A percentile compares a stretch with the other conserved stretches of the same genome.
These are phyloP conservation scores for Cairneyella variabilis DNA, from an alignment of 495 filamentous ascomycete genomes.

Conservation along the genomic window DNA sequence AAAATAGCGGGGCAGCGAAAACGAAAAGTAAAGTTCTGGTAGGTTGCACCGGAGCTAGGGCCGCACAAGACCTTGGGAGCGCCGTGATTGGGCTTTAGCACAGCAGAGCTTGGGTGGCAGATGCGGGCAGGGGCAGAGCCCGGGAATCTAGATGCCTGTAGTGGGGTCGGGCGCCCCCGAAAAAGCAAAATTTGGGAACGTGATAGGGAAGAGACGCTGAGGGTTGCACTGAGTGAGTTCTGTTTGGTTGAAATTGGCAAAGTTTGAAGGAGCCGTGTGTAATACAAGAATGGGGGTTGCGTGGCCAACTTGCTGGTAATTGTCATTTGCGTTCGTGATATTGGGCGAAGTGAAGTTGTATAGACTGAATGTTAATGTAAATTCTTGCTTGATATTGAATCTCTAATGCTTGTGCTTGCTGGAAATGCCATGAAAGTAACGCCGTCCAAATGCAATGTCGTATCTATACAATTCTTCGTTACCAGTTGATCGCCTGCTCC, in stretches of 20 bases:
- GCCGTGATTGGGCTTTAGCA: not conserved
- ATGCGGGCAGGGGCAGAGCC: not conserved
- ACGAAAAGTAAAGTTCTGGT: conserved; percentile 1
- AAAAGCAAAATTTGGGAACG: conserved; percentile 1
- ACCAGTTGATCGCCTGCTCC: not conserved
- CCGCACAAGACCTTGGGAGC: no score
- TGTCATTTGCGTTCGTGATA: conserved; percentile 6
- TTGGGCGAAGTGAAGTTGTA: no score
- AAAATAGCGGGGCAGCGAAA: conserved; percentile 13
- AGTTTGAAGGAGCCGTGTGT: no score
- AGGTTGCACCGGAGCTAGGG: not conserved
- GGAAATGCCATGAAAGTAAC: not conserved
- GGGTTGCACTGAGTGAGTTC: not conserved
- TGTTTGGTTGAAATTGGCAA: no score
- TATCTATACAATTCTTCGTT: not conserved
- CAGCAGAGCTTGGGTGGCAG: not conserved
- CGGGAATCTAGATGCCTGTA: no score
- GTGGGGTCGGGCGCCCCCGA: conserved; percentile 1
- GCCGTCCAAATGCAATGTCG: conserved; percentile 2
- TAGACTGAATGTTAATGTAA: no score
- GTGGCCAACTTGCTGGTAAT: not conserved
- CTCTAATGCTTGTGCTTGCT: not conserved
- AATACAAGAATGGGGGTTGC: no score
- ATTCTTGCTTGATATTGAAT: not conserved
- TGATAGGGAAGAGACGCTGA: conserved; percentile 5